Evolutionary conservation across 176 grass and related monocot genomes (phyloP).

Genomic region (Oryza glaberrima): DNA sequence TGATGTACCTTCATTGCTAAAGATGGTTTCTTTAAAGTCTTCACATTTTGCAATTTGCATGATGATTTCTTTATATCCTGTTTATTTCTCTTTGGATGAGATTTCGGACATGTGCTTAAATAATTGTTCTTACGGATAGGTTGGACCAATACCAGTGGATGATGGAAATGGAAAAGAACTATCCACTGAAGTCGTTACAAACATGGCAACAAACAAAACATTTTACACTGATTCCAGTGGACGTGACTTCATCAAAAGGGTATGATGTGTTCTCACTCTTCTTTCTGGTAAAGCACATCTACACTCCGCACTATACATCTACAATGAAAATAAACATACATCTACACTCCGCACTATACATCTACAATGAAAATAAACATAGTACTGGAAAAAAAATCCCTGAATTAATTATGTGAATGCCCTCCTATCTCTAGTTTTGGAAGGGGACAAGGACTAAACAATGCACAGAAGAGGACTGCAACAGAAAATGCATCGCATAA

Average conservation of each 20-base stretch:
- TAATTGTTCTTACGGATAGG: slow-evolving; percentile 52
- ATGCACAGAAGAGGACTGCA: slow-evolving; percentile 23
- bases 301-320: background rate
- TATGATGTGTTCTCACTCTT: slow-evolving; percentile 38
- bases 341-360: background rate
- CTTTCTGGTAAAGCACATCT: background rate
- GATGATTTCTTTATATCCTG: slow-evolving; percentile 20
- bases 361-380: background rate
- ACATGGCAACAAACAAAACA: slow-evolving; percentile 81
- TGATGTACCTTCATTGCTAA: slow-evolving; percentile 28
- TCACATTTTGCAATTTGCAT: slow-evolving; percentile 17
- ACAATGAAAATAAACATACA: too few relatives aligned
- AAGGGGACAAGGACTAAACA: background rate
- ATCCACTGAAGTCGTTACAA: slow-evolving; percentile 74
- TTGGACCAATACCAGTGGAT: slow-evolving; percentile 80
- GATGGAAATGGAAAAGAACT: slow-evolving; percentile 95
- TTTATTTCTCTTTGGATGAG: slow-evolving; percentile 1
- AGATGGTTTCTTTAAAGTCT: slow-evolving; percentile 15
- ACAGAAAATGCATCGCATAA: background rate
- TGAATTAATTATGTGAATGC: slow-evolving; percentile 5
- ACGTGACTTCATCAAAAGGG: slow-evolving; percentile 95
- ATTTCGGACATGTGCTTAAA: slow-evolving; percentile 34
- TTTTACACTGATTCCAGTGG: slow-evolving; percentile 95
- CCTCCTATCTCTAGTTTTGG: slow-evolving; percentile 4
- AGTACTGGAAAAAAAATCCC: background rate